phyloP scores from a whole-genome alignment of 345 rosid species.

The Eucalyptus caleyi region DNA sequence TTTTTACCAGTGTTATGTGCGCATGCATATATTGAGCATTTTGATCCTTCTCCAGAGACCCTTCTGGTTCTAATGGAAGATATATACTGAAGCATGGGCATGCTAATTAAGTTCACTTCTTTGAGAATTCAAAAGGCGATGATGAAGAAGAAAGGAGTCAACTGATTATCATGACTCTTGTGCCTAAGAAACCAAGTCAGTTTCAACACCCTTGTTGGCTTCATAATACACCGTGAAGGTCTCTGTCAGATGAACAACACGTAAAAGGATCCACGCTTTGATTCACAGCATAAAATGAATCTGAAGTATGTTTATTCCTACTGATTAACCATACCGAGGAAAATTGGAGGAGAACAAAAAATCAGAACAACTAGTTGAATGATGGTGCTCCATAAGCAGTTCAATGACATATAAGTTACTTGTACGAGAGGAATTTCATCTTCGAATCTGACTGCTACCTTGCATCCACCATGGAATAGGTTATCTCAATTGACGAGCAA shows the following conservation, averaged over 20 bases:
- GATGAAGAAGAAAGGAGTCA: background rate
- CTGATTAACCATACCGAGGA: background rate
- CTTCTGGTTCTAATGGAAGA: background rate
- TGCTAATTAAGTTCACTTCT: too few relatives aligned
- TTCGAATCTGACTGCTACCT: background rate
- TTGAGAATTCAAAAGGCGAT: background rate
- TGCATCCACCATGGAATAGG: background rate
- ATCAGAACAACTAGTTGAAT: background rate
- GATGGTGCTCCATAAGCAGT: background rate
- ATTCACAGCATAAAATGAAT: background rate
- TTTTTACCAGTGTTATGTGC: background rate
- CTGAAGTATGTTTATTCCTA: background rate
- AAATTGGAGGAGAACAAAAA: background rate
- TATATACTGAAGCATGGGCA: too few relatives aligned
- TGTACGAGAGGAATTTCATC: background rate
- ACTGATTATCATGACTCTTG: background rate
- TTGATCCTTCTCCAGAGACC: background rate
- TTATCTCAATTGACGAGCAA: background rate
- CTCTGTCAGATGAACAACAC: background rate
- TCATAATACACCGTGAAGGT: background rate
- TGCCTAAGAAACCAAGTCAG: background rate
- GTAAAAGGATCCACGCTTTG: background rate
- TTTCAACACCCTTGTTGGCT: background rate
- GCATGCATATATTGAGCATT: background rate
- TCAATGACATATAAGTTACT: background rate